Base-by-base conservation (phyloP, 345 rosid species). In the Salix brachista region DNA sequence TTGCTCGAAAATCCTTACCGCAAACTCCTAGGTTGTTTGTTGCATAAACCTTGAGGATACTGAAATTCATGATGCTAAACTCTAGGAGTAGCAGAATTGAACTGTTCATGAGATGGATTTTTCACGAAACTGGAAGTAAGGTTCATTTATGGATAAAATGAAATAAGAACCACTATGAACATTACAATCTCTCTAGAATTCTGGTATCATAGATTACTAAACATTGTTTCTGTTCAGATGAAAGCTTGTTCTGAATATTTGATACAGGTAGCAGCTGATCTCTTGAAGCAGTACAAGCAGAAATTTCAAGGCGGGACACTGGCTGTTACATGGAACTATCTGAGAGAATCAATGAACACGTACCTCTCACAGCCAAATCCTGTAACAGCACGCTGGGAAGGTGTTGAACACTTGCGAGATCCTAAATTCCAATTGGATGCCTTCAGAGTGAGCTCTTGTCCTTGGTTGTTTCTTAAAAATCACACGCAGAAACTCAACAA, bases 331-430 rank as follows among this genome's bases (percentile, higher is more conserved):
- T 96, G 99, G 97, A 96, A 88, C 79, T 96, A 96, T 85, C 80
- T 96, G 83, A 87, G 89, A 80, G 99, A 94, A 80, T 96, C 99
- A 44, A 96, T 94, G 99, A 91, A 84, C 75, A 16, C 90, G 18
- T 96, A 96, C 61, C 86, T 96, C 50, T 89, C 99, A 76, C 97
- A 92, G 87, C 97, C 99, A 34, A 96, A 96, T 80, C 99, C 99
- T 1, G 98, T 96, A 65, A 85, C 98, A 74, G 92, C 90, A 12
- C 89, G 98, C 30, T 92, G 99, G 99, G 98, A 92, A 89, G 88
- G 98, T 42, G 89, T 80, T 84, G 98, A 92, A 26, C 99, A 96
- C 86, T 82, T 94, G 80, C 83, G 97, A 79, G 88, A 96, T 85
- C 98, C 98, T 56, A 92, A 89, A 61, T 96, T 96, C 86, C 99